Percentiles rank a stretch among this genome's conserved stretches.
Evolutionary conservation across 148 eudicot species (phyloP).

Genomic region (Arctostaphylos glauca): DNA sequence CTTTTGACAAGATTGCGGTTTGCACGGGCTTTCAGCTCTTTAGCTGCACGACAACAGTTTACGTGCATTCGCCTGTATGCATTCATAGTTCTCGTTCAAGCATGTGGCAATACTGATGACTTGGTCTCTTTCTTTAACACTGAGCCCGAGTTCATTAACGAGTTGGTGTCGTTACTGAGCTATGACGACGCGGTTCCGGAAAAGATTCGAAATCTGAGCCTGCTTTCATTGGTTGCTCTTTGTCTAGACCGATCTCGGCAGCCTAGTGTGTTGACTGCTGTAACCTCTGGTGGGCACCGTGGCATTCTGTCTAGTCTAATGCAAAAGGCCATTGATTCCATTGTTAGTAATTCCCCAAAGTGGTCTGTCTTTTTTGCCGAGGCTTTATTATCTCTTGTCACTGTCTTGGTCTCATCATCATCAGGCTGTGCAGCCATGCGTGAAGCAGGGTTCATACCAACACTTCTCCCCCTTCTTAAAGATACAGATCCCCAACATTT

Average conservation of each 20-base stretch:
- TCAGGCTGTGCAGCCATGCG: slow-evolving; percentile 98
- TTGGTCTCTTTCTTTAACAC: slow-evolving; percentile 75
- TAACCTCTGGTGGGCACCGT: slow-evolving; percentile 98
- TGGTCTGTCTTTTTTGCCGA: slow-evolving; percentile 90
- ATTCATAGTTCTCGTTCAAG: slow-evolving; percentile 86
- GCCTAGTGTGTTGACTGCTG: slow-evolving; percentile 82
- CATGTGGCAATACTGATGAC: slow-evolving; percentile 72
- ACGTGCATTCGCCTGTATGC: slow-evolving; percentile 94
- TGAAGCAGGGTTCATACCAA: slow-evolving; percentile 97
- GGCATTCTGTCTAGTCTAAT: slow-evolving; percentile 96
- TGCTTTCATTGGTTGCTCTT: slow-evolving; percentile 85
- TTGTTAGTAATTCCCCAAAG: slow-evolving; percentile 62
- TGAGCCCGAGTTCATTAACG: slow-evolving; percentile 96
- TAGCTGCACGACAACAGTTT: slow-evolving; percentile 67
- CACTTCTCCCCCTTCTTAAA: slow-evolving; percentile 92
- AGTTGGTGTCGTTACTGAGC: slow-evolving; percentile 81
- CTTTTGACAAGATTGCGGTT: slow-evolving; percentile 85
- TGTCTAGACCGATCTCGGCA: slow-evolving; percentile 92
- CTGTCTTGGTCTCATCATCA: slow-evolving; percentile 86
- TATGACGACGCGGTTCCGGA: slow-evolving; percentile 80
- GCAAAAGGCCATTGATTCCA: slow-evolving; percentile 92
- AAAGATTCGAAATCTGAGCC: slow-evolving; percentile 75
- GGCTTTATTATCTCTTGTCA: slow-evolving; percentile 84
- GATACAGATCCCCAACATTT: slow-evolving; percentile 90
- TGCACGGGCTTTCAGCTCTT: slow-evolving; percentile 83